Base-by-base conservation (phyloP, 1,284 basidiomycete genomes). In the Ceratobasidium sp. region DNA sequence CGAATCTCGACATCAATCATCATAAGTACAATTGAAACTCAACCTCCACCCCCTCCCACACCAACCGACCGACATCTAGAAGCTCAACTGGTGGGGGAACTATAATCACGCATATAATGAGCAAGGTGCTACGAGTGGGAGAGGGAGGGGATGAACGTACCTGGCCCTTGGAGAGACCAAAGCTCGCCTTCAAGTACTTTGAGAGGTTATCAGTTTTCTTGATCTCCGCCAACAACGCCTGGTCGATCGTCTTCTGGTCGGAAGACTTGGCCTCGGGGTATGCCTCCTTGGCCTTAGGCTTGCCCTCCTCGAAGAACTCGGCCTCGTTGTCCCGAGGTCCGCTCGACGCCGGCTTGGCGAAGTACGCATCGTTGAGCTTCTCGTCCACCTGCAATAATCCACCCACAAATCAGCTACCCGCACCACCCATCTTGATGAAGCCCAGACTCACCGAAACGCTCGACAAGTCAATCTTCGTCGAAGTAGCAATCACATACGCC, bases 401-500 rank as follows among this genome's bases (percentile, higher is more conserved):
- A 67, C 22, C 31, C 14, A 54, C 27, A 73, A 54, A 56, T 72
- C 19, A 59, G 33, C 57, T 44, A 50, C 36, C 36, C n/a, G n/a
- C n/a, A n/a, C n/a, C n/a, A 72, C 56, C 45, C 11, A 6, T 45
- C 66, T 60, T 2, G 60, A 60, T 36, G 51, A 75, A 15, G 71
- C 22, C 44, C 71, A 64, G 47, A 79, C 89, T 78, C 79, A 95
- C 95, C 86, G 90, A 89, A 83, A 95, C 87, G 79, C 87, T 89
- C 60, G 87, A 88, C 78, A 99, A 85, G 80, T 98, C 94, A 81
- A 99, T 86, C 87, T 94, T 97, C 82, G 98, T 99, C 78, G 96
- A 96, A 78, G 98, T 99, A 78, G 97, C 96, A 82, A 99, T 99
- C 78, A 98, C 97, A 85, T 99, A 99, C 75, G 98, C 96, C 89